Percentiles rank a stretch among this genome's conserved stretches.
phyloP scores from a whole-genome alignment of 495 filamentous ascomycete genomes.

The Aspergillus sclerotioniger region DNA sequence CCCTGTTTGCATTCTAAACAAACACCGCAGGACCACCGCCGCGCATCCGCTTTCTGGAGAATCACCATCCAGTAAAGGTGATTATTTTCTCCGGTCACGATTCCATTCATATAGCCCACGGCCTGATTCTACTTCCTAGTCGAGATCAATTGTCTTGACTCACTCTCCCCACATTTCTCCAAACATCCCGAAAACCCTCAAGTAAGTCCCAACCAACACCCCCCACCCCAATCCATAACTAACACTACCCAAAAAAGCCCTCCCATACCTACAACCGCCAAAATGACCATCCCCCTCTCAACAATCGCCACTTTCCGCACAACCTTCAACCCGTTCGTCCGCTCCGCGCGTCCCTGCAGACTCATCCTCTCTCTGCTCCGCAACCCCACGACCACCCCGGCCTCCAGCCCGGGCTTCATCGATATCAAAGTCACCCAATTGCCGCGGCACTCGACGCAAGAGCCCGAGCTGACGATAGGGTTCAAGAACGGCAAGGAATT shows the following conservation, averaged over 20 bases:
- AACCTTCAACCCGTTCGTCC: slow-evolving; percentile 88
- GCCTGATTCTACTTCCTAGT: background rate
- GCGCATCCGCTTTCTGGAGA: slow-evolving; percentile 1
- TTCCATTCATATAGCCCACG: background rate
- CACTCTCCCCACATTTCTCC: background rate
- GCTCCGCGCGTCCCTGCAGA: slow-evolving; percentile 71
- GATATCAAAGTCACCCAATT: slow-evolving; percentile 68
- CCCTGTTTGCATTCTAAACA: slow-evolving; percentile 40
- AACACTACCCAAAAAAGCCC: background rate
- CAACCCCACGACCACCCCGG: slow-evolving; percentile 61
- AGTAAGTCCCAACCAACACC: background rate
- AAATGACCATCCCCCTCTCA: slow-evolving; percentile 70
- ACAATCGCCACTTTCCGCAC: slow-evolving; percentile 75
- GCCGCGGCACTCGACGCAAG: slow-evolving; percentile 55
- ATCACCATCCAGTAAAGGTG: background rate
- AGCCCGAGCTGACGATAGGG: slow-evolving; percentile 57
- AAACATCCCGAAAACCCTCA: background rate
- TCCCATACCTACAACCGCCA: slow-evolving; percentile 21
- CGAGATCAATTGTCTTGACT: background rate
- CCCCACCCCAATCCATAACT: background rate
- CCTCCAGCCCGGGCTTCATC: slow-evolving; percentile 71
- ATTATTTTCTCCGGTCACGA: background rate
- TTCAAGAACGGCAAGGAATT: slow-evolving; percentile 62
- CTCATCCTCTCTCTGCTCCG: slow-evolving; percentile 81
- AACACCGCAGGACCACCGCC: slow-evolving; percentile 26